phyloP scores from a whole-genome alignment of 2,329 filamentous ascomycete genomes.

The Tolypocladium pustulatum region DNA sequence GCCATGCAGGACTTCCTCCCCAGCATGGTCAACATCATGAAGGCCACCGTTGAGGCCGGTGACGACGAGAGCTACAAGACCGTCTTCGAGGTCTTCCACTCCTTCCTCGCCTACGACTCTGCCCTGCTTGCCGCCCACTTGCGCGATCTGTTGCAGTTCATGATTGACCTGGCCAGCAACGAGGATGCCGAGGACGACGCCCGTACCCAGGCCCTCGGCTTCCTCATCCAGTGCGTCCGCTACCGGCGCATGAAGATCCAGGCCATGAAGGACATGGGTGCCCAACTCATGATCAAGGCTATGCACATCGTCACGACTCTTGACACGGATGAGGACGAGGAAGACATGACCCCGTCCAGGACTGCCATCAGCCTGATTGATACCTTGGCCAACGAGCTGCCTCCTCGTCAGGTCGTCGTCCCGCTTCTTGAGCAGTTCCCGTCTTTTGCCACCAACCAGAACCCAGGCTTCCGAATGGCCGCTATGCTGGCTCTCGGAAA shows the following conservation, averaged over 20 bases:
- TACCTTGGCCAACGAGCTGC: conserved; percentile 76
- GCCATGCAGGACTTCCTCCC: conserved; percentile 75
- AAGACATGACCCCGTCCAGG: conserved; percentile 70
- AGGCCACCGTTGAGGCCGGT: conserved; percentile 65
- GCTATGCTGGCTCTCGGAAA: conserved; percentile 88
- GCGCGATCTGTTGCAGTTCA: conserved; percentile 83
- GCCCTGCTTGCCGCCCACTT: conserved; percentile 77
- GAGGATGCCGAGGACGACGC: conserved; percentile 72
- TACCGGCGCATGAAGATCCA: conserved; percentile 96
- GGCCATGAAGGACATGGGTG: conserved; percentile 70
- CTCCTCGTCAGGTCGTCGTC: conserved; percentile 87
- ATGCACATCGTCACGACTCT: conserved; percentile 87
- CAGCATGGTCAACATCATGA: conserved; percentile 79
- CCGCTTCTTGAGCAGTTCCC: conserved; percentile 82
- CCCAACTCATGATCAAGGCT: conserved; percentile 77
- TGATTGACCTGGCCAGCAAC: conserved; percentile 77
- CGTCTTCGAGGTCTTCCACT: conserved; percentile 95
- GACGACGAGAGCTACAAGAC: conserved; percentile 86
- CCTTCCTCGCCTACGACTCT: conserved; percentile 80
- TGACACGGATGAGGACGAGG: conserved; percentile 63
- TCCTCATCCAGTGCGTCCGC: conserved; percentile 84
- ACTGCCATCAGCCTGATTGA: conserved; percentile 82
- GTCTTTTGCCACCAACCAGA: conserved; percentile 62
- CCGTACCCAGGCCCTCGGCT: conserved; percentile 80
- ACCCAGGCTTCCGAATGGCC: conserved; percentile 75